Percentiles rank a stretch among this genome's conserved stretches.
phyloP scores from a whole-genome alignment of 768 basidiomycete species.

The Boletus insuetus region DNA sequence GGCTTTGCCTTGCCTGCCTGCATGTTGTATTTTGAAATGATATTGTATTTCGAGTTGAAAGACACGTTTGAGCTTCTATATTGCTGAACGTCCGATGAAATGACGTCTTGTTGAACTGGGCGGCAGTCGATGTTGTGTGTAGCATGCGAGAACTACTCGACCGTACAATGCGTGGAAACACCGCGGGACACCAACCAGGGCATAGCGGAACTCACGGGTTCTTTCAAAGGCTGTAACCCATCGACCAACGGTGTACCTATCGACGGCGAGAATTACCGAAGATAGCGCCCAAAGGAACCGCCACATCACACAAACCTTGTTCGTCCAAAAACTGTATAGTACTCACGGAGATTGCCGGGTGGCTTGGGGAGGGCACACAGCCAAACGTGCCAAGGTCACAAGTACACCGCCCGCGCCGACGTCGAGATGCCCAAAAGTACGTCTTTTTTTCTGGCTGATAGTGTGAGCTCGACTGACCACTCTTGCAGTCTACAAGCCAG shows the following conservation, averaged over 20 bases:
- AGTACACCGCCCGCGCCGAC: slow-evolving; percentile 31
- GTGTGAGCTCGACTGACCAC: slow-evolving; percentile 11
- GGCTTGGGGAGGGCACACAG: slow-evolving; percentile 23
- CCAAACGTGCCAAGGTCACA: slow-evolving; percentile 18
- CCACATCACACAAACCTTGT: slow-evolving; percentile 8
- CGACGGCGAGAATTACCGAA: no score
- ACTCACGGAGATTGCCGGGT: slow-evolving; percentile 33
- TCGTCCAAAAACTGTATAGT: slow-evolving; percentile 22
- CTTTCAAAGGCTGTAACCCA: no score
- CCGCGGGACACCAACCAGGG: background rate
- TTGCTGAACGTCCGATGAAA: no score
- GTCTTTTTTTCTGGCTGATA: background rate
- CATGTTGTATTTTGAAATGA: no score
- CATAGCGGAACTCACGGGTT: background rate
- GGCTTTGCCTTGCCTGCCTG: no score
- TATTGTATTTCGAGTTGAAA: no score
- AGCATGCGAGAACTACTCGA: no score
- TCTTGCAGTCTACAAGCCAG: slow-evolving; percentile 83
- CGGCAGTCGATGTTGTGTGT: no score
- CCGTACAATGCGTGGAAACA: no score
- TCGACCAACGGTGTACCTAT: no score
- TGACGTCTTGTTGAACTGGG: no score
- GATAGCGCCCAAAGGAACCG: background rate
- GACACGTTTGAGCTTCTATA: no score
- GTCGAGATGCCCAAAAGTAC: slow-evolving; percentile 45